Evolutionary conservation across 177 flowering plant species (phyloP).

Genomic region (Vitis hybrid): DNA sequence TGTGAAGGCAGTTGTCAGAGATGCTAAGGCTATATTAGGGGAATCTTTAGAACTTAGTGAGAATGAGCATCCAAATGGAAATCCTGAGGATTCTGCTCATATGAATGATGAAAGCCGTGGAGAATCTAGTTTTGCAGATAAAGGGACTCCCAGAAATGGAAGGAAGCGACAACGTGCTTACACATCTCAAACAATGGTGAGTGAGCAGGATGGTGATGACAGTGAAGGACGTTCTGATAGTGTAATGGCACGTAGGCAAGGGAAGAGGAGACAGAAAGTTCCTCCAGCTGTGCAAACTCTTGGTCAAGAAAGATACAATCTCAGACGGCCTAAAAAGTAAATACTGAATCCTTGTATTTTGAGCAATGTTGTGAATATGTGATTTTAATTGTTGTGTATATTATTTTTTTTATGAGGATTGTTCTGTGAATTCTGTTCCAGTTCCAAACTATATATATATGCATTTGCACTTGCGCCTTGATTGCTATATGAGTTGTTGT

Average conservation of each 20-base stretch:
- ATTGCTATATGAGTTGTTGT: neutral
- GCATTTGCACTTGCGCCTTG: too few relatives aligned
- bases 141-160: conserved; percentile 25
- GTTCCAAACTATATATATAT: too few relatives aligned
- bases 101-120: conserved; percentile 35
- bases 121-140: conserved; percentile 43
- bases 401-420: too few relatives aligned
- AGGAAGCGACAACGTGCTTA: conserved; percentile 50
- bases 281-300: conserved; percentile 41
- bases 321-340: conserved; percentile 65
- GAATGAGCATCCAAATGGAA: conserved; percentile 28
- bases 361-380: neutral
- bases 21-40: conserved; percentile 60
- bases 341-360: conserved; percentile 15
- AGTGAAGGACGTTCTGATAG: conserved; percentile 71
- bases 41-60: conserved; percentile 27
- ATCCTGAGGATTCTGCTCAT: conserved; percentile 33
- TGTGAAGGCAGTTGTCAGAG: conserved; percentile 71
- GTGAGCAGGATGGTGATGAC: conserved; percentile 54
- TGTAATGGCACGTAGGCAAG: conserved; percentile 44
- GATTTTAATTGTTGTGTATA: neutral
- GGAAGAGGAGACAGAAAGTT: conserved; percentile 66
- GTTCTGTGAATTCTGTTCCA: too few relatives aligned
- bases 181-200: conserved; percentile 37
- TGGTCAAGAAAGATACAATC: conserved; percentile 64